Evolutionary conservation across 768 basidiomycete species (phyloP).

Genomic region (Lactifluus subvellereus): DNA sequence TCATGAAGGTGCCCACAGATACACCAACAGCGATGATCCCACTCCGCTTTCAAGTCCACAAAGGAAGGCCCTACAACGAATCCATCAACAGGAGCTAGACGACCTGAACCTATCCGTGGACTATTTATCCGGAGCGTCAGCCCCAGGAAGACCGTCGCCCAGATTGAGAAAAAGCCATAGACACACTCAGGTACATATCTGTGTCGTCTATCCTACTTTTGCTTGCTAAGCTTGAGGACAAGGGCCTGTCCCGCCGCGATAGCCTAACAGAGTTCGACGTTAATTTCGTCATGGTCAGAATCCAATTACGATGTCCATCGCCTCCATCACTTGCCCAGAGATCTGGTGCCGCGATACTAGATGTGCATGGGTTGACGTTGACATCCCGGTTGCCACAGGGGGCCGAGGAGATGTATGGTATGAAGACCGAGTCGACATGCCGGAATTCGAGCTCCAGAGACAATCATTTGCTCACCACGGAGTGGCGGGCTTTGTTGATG

Average conservation of each 20-base stretch:
- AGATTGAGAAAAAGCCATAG: neutral
- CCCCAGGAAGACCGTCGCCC: neutral
- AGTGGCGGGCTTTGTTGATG: conserved; percentile 43
- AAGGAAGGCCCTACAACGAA: conserved; percentile 35
- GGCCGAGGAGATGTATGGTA: neutral
- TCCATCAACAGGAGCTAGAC: conserved; percentile 50
- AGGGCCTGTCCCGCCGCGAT: neutral
- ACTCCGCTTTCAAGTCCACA: conserved; percentile 19
- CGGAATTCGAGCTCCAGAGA: conserved; percentile 7
- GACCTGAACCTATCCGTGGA: conserved; percentile 53
- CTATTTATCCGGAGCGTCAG: conserved; percentile 31
- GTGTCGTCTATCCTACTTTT: neutral
- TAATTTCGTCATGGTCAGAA: conserved; percentile 51
- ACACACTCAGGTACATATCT: neutral
- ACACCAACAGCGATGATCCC: neutral
- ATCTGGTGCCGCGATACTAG: conserved; percentile 65
- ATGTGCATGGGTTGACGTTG: conserved; percentile 49
- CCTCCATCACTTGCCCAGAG: conserved; percentile 42
- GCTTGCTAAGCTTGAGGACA: neutral
- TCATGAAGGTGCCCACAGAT: neutral
- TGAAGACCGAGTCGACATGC: conserved; percentile 18
- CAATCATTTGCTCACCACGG: conserved; percentile 34
- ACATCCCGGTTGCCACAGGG: conserved; percentile 27
- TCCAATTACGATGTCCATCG: conserved; percentile 64
- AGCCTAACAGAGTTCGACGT: conserved; percentile 31